Conservation (phyloP, 2,329 filamentous ascomycete genomes). For the Penicillium sp. region DNA sequence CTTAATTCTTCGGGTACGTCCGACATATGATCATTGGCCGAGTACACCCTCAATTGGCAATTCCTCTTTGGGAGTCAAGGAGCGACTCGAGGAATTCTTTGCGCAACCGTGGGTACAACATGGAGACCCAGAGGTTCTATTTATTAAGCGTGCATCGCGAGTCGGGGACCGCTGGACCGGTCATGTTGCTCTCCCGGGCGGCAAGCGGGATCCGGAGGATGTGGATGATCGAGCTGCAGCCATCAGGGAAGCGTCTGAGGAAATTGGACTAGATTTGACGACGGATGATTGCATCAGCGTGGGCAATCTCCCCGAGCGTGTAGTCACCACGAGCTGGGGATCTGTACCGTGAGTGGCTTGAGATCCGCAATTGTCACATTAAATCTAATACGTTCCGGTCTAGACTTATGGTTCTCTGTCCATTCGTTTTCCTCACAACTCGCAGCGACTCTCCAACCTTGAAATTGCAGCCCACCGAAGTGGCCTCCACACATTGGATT, state of each 20-base stretch:
- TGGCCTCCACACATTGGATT: conserved; percentile 65
- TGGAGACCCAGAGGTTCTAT: conserved; percentile 62
- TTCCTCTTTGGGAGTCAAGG: conserved; percentile 25
- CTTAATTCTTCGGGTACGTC: conserved; percentile 57
- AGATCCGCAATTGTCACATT: neutral
- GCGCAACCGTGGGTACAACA: conserved; percentile 58
- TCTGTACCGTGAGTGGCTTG: conserved; percentile 48
- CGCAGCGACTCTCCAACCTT: conserved; percentile 52
- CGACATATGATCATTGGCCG: conserved; percentile 52
- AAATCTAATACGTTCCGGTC: neutral
- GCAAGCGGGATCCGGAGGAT: conserved; percentile 61
- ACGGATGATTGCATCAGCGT: conserved; percentile 44
- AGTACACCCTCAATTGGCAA: conserved; percentile 21
- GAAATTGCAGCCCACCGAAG: conserved; percentile 61
- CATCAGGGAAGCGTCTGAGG: conserved; percentile 59
- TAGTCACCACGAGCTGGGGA: conserved; percentile 62
- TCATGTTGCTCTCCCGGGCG: conserved; percentile 63
- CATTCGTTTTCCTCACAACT: conserved; percentile 60
- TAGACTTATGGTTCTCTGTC: conserved; percentile 63
- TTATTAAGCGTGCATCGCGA: conserved; percentile 63
- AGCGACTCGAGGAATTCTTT: conserved; percentile 55
- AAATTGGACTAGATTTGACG: conserved; percentile 58
- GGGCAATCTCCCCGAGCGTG: conserved; percentile 60
- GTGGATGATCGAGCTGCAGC: conserved; percentile 57
- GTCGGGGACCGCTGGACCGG: conserved; percentile 63